Conservation (phyloP, 345 rosid species). For the Gossypium stocksii region DNA sequence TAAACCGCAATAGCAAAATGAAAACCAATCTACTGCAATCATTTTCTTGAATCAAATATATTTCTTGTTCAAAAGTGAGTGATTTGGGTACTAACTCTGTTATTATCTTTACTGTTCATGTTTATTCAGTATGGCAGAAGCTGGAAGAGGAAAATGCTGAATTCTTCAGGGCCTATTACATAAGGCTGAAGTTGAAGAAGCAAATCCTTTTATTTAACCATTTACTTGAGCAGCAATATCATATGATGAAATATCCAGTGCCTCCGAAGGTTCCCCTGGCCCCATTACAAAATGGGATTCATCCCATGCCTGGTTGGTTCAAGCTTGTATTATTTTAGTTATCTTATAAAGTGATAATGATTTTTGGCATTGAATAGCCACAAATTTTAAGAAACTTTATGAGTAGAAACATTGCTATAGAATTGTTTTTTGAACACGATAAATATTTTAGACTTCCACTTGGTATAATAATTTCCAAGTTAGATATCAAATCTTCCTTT, state of each 20-base stretch:
- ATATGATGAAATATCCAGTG: constrained; percentile 77
- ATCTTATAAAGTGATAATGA: not conserved
- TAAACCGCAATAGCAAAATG: not conserved
- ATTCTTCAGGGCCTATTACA: constrained; percentile 91
- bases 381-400: not conserved
- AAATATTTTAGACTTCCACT: too few relatives aligned
- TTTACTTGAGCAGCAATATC: constrained; percentile 87
- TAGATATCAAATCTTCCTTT: not conserved
- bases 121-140: constrained; percentile 90
- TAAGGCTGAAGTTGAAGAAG: constrained; percentile 85
- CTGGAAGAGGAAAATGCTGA: constrained; percentile 96
- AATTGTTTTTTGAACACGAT: too few relatives aligned
- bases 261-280: constrained; percentile 78
- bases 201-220: constrained; percentile 85
- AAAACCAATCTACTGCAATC: not conserved
- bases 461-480: not conserved
- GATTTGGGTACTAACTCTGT: not conserved
- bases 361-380: not conserved
- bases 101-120: constrained; percentile 14
- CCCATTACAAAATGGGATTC: constrained; percentile 85
- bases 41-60: constrained; percentile 1
- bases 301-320: constrained; percentile 84
- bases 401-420: not conserved
- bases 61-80: not conserved
- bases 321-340: not conserved